phyloP scores from a whole-genome alignment of 805 yeast genomes.

The Sungouiella thailandica region DNA sequence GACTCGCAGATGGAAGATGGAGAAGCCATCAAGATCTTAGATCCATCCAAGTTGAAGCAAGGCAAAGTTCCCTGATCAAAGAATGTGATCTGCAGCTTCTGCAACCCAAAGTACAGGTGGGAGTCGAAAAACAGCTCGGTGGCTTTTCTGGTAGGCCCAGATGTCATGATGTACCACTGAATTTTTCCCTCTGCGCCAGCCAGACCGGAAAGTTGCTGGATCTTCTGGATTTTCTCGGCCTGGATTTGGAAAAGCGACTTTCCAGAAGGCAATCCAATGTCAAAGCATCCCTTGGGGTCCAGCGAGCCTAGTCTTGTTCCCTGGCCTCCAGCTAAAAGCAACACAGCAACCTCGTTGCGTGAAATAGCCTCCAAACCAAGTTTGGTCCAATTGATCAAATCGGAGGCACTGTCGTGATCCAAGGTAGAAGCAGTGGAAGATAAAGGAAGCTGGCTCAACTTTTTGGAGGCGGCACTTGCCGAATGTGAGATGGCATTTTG shows the following conservation, averaged over 20 bases:
- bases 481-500: constrained; percentile 42
- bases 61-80: constrained; percentile 97
- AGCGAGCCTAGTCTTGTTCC: constrained; percentile 92
- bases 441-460: constrained; percentile 47
- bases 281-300: constrained; percentile 90
- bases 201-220: constrained; percentile 51
- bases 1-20: constrained; percentile 62
- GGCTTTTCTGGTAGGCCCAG: constrained; percentile 72
- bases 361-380: constrained; percentile 67
- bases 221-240: constrained; percentile 71
- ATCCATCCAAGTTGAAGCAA: constrained; percentile 70
- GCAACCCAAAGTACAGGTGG: constrained; percentile 69
- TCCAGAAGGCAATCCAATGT: constrained; percentile 77
- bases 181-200: constrained; percentile 30
- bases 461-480: constrained; percentile 16
- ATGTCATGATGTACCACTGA: constrained; percentile 94
- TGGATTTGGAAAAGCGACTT: constrained; percentile 89
- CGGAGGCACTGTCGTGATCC: constrained; percentile 29
- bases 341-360: constrained; percentile 74
- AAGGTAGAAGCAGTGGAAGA: constrained; percentile 45
- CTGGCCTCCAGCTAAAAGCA: constrained; percentile 97
- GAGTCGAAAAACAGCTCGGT: constrained; percentile 68
- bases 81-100: constrained; percentile 55
- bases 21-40: constrained; percentile 59
- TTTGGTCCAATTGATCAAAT: constrained; percentile 34